These are phyloP conservation scores for Pelagomonas calceolata DNA, from an alignment of 108 stramenopile species.

Conservation along the genomic window DNA sequence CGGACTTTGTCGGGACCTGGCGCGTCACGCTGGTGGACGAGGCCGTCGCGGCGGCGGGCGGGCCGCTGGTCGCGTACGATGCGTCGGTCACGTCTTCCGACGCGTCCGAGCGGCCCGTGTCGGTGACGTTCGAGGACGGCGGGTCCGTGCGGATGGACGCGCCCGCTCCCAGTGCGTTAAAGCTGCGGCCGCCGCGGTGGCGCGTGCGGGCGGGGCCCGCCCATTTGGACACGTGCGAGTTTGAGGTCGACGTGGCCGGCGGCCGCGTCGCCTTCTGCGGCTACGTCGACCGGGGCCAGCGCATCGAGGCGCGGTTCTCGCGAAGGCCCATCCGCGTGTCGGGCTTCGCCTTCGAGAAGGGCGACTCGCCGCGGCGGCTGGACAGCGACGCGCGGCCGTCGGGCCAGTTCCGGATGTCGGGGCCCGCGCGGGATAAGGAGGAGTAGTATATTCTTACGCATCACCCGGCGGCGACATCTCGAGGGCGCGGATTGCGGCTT, in stretches of 20 bases:
- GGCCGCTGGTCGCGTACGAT: too few species aligned
- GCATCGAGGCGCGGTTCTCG: conserved; percentile 65
- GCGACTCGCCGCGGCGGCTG: not conserved
- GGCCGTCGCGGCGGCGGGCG: not conserved
- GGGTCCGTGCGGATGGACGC: not conserved
- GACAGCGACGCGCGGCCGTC: not conserved
- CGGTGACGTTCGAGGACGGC: not conserved
- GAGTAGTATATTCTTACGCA: too few species aligned
- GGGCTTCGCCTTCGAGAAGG: not conserved
- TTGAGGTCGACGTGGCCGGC: conserved; percentile 61
- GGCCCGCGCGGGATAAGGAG: too few species aligned
- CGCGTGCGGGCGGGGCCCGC: conserved; percentile 72
- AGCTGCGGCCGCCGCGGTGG: conserved; percentile 42
- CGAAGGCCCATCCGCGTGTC: conserved; percentile 41
- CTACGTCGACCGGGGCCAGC: conserved; percentile 67
- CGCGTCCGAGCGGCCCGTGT: not conserved
- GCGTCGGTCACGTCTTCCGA: not conserved
- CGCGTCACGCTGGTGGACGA: not conserved
- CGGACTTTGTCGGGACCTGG: not conserved
- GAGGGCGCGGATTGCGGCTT: too few species aligned
- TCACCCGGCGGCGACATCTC: too few species aligned
- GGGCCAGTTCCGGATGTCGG: not conserved
- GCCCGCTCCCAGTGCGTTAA: not conserved
- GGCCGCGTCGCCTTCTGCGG: conserved; percentile 67
- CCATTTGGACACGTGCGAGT: conserved; percentile 77